Percentiles rank a stretch among this genome's conserved stretches.
Evolutionary conservation across 2,329 filamentous ascomycete species (phyloP).

Genomic region (Ophiostoma sp.): DNA sequence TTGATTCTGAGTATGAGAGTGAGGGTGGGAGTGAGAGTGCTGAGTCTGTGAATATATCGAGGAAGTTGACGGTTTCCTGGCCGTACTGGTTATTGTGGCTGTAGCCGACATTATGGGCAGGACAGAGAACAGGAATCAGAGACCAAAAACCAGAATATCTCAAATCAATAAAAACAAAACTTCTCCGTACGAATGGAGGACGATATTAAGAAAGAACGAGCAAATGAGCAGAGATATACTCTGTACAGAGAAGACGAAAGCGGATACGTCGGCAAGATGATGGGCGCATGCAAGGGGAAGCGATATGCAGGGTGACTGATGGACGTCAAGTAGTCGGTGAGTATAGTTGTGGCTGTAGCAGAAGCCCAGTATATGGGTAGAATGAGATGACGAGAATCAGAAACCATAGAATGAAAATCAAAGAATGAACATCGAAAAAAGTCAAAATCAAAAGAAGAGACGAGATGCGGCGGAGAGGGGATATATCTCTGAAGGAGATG

Average conservation of each 20-base stretch:
- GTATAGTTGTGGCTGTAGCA: not conserved
- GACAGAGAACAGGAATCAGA: not conserved
- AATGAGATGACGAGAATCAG: not conserved
- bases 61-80: not conserved
- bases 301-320: conserved; percentile 6
- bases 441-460: not conserved
- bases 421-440: not conserved
- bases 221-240: not conserved
- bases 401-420: not conserved
- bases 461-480: not conserved
- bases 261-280: not conserved
- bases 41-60: not conserved
- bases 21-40: not conserved
- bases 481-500: not conserved
- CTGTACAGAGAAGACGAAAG: not conserved
- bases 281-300: not conserved
- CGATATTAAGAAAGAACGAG: not conserved
- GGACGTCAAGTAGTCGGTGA: not conserved
- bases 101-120: not conserved
- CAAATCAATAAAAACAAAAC: too few species aligned
- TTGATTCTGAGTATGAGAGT: not conserved
- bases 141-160: not conserved
- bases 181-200: not conserved
- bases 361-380: not conserved
- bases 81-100: not conserved